phyloP scores from a whole-genome alignment of 306 rosid genomes.

The Lathyrus aphaca region DNA sequence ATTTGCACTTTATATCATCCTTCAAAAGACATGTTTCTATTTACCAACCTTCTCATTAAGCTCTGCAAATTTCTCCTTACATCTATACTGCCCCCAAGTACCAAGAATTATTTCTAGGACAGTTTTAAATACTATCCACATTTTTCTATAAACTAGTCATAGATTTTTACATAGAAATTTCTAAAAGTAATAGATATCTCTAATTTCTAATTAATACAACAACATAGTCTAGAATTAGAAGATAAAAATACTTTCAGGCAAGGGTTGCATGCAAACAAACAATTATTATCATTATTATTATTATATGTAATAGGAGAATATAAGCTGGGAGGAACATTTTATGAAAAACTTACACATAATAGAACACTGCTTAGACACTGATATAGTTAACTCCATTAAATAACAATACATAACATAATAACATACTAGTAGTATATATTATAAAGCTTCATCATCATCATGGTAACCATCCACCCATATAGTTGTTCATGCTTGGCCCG shows the following conservation, averaged over 20 bases:
- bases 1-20: no score
- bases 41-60: no score
- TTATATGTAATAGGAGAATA: neutral
- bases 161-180: no score
- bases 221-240: no score
- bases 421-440: neutral
- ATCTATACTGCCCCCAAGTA: no score
- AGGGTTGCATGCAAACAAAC: neutral
- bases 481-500: conserved; percentile 78
- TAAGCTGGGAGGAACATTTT: conserved; percentile 7
- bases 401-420: neutral
- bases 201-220: no score
- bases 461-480: conserved; percentile 76
- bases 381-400: neutral
- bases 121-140: no score
- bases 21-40: no score
- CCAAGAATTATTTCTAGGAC: no score
- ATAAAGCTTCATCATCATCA: conserved; percentile 44
- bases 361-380: conserved; percentile 31
- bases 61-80: no score
- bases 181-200: no score
- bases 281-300: neutral
- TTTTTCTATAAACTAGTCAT: no score
- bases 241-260: neutral
- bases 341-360: conserved; percentile 26